A percentile compares a stretch with the other conserved stretches of the same genome.
Conservation (phyloP, 1,139 yeast genomes). For the Pichia sp. region DNA sequence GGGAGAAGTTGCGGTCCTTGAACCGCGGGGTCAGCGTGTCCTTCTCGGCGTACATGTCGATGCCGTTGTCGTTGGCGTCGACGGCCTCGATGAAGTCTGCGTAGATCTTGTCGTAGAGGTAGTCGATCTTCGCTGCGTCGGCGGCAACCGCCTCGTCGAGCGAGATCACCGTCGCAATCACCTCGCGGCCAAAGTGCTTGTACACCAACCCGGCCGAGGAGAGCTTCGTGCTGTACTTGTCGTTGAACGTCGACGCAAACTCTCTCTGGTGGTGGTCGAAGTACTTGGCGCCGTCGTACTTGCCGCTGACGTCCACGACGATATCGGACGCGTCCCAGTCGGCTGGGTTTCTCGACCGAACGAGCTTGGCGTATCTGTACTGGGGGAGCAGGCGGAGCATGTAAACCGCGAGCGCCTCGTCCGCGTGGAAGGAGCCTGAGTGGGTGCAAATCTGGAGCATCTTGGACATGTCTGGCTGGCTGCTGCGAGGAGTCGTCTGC, state of each 20-base stretch:
- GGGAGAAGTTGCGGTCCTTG: slow-evolving; percentile 56
- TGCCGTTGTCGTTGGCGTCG: slow-evolving; percentile 96
- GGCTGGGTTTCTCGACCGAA: slow-evolving; percentile 78
- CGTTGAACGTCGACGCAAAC: slow-evolving; percentile 61
- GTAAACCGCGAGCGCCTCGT: slow-evolving; percentile 92
- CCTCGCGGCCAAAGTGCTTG: slow-evolving; percentile 87
- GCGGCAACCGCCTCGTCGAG: slow-evolving; percentile 30
- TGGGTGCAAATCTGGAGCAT: slow-evolving; percentile 72
- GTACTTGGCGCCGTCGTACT: slow-evolving; percentile 79
- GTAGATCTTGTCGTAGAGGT: slow-evolving; percentile 71
- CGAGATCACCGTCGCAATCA: slow-evolving; percentile 41
- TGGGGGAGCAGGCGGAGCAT: slow-evolving; percentile 73
- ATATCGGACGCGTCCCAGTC: slow-evolving; percentile 87
- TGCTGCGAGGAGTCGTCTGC: neutral
- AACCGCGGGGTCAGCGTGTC: slow-evolving; percentile 47
- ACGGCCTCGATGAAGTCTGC: slow-evolving; percentile 83
- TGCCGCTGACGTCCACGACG: slow-evolving; percentile 93
- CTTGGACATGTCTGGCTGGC: neutral
- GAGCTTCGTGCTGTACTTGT: slow-evolving; percentile 63
- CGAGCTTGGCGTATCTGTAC: slow-evolving; percentile 59
- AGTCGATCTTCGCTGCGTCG: slow-evolving; percentile 44
- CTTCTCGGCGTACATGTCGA: slow-evolving; percentile 56
- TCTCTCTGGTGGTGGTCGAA: slow-evolving; percentile 96
- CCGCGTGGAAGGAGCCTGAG: slow-evolving; percentile 95
- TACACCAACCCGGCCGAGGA: slow-evolving; percentile 92